Base-by-base conservation (phyloP, 257 asterid species). In the Dorcoceras hygrometricum region DNA sequence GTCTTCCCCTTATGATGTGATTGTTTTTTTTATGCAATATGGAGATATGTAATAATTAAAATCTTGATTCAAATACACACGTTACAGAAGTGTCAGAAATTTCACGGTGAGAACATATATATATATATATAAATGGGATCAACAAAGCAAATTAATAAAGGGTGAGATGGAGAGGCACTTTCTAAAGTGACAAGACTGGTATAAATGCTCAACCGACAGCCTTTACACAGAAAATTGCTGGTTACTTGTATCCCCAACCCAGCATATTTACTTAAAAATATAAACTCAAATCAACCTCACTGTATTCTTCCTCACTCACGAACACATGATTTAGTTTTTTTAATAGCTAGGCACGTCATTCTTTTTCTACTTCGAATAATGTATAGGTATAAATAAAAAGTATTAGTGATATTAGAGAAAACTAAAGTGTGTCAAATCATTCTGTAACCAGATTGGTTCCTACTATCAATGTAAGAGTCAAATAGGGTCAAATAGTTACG, bases 151-250 rank as follows among this genome's bases (percentile, higher is more conserved):
- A 55, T 23, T 34, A 29, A 23, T 36, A 27, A 9, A 57, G 25
- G 28, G 19, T 3, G 57, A 56, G 43, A 59, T 48, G 18, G 48
- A 2, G 18, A 39, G 50, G 18, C 57, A 57, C 83, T 75, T 75
- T 63, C 61, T 60, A 34, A 65, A 48, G 58, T 43, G 36, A 51
- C 67, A 78, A 78, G 79, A 57, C 77, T 70, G 82, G 83, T 69
- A 78, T 70, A 70, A 73, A 71, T 65, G 62, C 46, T 59, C 57
- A 55, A 62, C 74, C 79, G 71, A 78, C 75, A 64, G 62, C 68
- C 57, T n/a, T 50, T 68, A 70, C 70, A 48, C 34, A 46, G 66
- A 51, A 66, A 74, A 74, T 66, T 67, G 74, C 68, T 57, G 31
- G 23, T 71, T 63, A 59, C 77, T 74, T 67, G 73, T 77, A 76